Percentiles rank a stretch among this genome's conserved stretches.
Conservation (phyloP, 1,284 basidiomycete species). For the Lentinula novae-zelandiae region DNA sequence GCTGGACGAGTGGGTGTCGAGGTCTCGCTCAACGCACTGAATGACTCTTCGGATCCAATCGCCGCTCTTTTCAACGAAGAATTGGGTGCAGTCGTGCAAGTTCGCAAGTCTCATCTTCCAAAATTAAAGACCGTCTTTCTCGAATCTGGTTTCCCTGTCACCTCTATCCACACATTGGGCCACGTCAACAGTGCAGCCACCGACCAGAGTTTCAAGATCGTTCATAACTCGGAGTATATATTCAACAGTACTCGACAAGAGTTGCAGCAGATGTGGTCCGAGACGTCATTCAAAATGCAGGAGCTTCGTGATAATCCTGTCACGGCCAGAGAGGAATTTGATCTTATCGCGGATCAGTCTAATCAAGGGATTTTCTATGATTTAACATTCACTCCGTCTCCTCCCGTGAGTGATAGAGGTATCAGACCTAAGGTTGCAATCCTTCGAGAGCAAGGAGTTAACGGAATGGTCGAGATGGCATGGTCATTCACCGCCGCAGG, state of each 20-base stretch:
- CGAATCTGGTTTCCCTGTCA: conserved; percentile 68
- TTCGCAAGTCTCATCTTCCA: conserved; percentile 60
- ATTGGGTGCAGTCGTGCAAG: conserved; percentile 90
- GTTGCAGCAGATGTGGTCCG: conserved; percentile 88
- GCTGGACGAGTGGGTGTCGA: conserved; percentile 83
- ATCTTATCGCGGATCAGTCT: conserved; percentile 64
- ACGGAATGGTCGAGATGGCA: conserved; percentile 98
- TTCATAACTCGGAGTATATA: conserved; percentile 49
- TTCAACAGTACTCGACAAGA: conserved; percentile 66
- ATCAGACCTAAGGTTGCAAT: conserved; percentile 88
- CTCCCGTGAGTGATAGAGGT: conserved; percentile 31
- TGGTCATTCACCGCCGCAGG: conserved; percentile 95
- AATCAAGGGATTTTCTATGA: conserved; percentile 77
- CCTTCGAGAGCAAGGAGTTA: conserved; percentile 96
- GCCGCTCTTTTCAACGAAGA: conserved; percentile 94
- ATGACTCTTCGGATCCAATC: conserved; percentile 48
- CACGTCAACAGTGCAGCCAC: conserved; percentile 46
- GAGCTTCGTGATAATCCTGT: conserved; percentile 81
- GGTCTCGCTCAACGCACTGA: conserved; percentile 63
- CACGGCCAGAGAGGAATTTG: conserved; percentile 81
- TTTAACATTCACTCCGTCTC: conserved; percentile 57
- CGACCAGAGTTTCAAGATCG: conserved; percentile 65
- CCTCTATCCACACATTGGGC: conserved; percentile 76
- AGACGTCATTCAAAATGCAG: conserved; percentile 95
- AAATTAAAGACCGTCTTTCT: conserved; percentile 63